These are phyloP conservation scores for Trichophyton rubrum DNA, from an alignment of 2,329 filamentous ascomycete species.

Conservation along the genomic window DNA sequence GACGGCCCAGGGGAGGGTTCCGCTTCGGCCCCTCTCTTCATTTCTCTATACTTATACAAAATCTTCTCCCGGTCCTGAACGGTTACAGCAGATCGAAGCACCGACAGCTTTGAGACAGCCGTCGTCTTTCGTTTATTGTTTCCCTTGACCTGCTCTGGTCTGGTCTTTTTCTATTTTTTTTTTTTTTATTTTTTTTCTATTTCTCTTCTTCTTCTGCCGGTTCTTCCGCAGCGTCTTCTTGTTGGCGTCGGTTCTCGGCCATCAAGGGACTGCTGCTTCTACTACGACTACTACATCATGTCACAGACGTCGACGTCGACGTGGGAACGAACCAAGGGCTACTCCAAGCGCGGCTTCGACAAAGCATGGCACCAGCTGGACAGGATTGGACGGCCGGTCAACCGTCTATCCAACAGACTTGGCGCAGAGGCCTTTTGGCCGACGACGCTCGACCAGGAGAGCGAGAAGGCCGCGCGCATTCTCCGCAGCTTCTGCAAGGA, in stretches of 20 bases:
- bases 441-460: constrained; percentile 72
- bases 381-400: constrained; percentile 63
- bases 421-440: constrained; percentile 78
- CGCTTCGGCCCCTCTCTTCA: background rate
- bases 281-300: background rate
- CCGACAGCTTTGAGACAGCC: too few relatives aligned
- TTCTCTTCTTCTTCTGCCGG: background rate
- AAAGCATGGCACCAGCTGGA: constrained; percentile 56
- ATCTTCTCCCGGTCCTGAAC: too few relatives aligned
- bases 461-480: constrained; percentile 82
- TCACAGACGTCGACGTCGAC: constrained; percentile 31
- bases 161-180: background rate
- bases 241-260: background rate
- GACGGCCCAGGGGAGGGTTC: background rate
- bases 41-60: background rate
- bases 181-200: background rate
- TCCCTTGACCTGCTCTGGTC: too few relatives aligned
- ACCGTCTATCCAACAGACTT: constrained; percentile 67
- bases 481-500: constrained; percentile 80
- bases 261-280: background rate
- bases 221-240: background rate
- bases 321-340: constrained; percentile 40
- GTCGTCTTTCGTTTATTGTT: too few relatives aligned
- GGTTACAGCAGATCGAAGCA: too few relatives aligned
- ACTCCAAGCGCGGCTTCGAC: constrained; percentile 56